Conservation (phyloP, 176 grass and related monocot species). For the Aechmea fasciata region DNA sequence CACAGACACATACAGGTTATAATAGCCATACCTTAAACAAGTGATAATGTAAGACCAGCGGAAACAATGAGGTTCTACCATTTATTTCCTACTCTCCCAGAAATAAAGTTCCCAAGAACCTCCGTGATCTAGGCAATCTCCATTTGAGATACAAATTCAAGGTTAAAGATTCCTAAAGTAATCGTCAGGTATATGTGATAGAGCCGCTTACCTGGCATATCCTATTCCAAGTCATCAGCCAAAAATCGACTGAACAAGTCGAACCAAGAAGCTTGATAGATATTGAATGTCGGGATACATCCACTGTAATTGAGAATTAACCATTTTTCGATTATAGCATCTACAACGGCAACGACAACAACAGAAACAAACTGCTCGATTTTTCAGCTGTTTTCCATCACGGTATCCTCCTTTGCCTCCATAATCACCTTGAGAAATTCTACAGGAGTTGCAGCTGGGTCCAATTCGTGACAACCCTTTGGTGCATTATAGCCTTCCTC, state of each 20-base stretch:
- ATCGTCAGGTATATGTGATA: constrained; percentile 10
- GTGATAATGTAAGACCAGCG: constrained; percentile 2
- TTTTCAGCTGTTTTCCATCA: background rate
- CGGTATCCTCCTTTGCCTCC: constrained; percentile 33
- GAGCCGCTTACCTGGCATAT: constrained; percentile 20
- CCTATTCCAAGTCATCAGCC: constrained; percentile 13
- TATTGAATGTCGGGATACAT: background rate
- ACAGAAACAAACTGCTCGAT: constrained; percentile 2
- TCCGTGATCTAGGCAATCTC: constrained; percentile 18
- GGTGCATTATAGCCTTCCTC: constrained; percentile 52
- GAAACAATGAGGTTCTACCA: constrained; percentile 16
- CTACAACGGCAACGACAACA: constrained; percentile 16
- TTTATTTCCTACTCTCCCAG: background rate
- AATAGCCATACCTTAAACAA: constrained; percentile 17
- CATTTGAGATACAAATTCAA: constrained; percentile 26
- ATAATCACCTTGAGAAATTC: constrained; percentile 59
- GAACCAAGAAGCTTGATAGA: constrained; percentile 10
- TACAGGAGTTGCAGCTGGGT: constrained; percentile 52
- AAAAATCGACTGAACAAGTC: constrained; percentile 15
- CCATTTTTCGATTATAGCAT: constrained; percentile 12
- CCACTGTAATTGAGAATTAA: constrained; percentile 6
- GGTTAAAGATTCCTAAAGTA: constrained; percentile 25
- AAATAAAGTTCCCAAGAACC: constrained; percentile 5
- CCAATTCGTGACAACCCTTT: constrained; percentile 62
- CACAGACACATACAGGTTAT: constrained; percentile 10